phyloP scores from a whole-genome alignment of 805 yeast species.

The Gaillardinia entomophila region DNA sequence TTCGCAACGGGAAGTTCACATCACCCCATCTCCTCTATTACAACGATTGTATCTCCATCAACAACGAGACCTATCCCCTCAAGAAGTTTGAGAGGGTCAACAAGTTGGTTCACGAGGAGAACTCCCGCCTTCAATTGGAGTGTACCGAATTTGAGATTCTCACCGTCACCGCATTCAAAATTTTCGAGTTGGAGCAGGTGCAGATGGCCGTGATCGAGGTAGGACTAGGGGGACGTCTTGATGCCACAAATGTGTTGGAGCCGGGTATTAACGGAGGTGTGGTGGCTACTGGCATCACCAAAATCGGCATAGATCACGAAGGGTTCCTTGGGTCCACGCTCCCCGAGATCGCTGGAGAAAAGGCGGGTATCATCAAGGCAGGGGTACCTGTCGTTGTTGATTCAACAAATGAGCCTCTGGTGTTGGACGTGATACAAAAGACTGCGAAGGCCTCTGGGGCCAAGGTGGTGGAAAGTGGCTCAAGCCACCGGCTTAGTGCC shows the following conservation, averaged over 20 bases:
- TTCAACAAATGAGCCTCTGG: constrained; percentile 53
- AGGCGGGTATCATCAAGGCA: constrained; percentile 78
- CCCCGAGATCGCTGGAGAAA: constrained; percentile 63
- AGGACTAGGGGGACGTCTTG: constrained; percentile 86
- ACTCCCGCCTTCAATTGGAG: constrained; percentile 39
- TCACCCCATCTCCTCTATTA: constrained; percentile 78
- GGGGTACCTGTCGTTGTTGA: constrained; percentile 66
- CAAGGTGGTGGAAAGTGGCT: constrained; percentile 22
- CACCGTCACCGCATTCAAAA: constrained; percentile 79
- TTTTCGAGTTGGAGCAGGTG: constrained; percentile 56
- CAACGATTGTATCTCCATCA: constrained; percentile 70
- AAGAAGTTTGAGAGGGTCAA: constrained; percentile 42
- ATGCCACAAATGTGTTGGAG: constrained; percentile 75
- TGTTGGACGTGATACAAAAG: constrained; percentile 38
- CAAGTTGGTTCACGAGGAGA: constrained; percentile 32
- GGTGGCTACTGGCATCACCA: constrained; percentile 68
- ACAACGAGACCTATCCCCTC: constrained; percentile 50
- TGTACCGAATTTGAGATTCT: constrained; percentile 87
- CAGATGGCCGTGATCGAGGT: constrained; percentile 86
- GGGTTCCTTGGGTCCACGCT: constrained; percentile 64
- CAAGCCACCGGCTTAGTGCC: constrained; percentile 2
- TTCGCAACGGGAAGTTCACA: constrained; percentile 72
- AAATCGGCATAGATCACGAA: constrained; percentile 85
- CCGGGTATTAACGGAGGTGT: constrained; percentile 31
- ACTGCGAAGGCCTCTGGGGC: constrained; percentile 25